Evolutionary conservation across 140 eudicot species (phyloP), one percentile per base, ranked within the genome.

Genomic region (Erigeron philadelphicus): DNA sequence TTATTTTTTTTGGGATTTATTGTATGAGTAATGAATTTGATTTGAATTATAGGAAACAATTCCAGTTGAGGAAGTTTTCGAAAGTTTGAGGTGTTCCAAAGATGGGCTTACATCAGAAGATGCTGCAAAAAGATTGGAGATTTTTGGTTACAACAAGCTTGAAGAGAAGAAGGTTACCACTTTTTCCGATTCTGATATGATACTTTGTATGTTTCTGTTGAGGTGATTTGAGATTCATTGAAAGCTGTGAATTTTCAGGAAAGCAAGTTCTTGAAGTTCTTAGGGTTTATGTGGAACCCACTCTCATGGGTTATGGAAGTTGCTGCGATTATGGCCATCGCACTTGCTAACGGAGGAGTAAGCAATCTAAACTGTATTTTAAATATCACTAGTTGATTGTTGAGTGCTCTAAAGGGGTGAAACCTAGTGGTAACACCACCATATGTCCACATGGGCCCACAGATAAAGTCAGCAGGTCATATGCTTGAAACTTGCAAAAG

Each of bases 301-400:
- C 73, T 85, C 8, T 85, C 90, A 31, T 85, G 90, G 90, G 90
- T 85, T 68, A 85, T 85, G 90, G 90, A 85, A 70, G 61, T 74
- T 79, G 90, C 90, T 21, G 90, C 90, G 13, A 71, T 85, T 35
- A 85, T 85, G 90, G 85, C 90, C 58, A 85, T 85, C 68, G 90
- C 81, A 58, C 84, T 85, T 23, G 90, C 90, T 11, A 85, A 85
- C 70, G 90, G 90, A 82, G 90, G 90, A 79, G 90, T 85, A 67
- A 80, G 73, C 52, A 67, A 67, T 35, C 58, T 66, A 25, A 58
- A 75, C 25, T 65, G 9, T 59, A 71, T 64, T 64, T 64, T 64
- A 64, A 11, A 17, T 70, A 42, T 69, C 38, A 31, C 11, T 50
- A 68, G 70, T 66, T 15, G 47, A 18, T 9, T 66, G 56, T n/a